Evolutionary conservation across 78 protist genomes (phyloP).

Genomic region (Dictyostelium intermedium): DNA sequence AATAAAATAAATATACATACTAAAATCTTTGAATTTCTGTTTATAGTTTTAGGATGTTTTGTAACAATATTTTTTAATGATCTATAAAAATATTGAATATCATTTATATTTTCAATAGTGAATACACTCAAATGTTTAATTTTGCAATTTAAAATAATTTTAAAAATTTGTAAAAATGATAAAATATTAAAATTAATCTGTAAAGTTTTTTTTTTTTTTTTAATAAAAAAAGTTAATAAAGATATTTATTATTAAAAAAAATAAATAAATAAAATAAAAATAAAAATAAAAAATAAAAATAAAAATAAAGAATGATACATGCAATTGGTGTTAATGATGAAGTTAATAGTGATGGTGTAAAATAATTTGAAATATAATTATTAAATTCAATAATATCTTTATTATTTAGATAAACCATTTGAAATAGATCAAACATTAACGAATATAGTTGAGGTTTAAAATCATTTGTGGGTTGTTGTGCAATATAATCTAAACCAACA

Average conservation of each 20-base stretch:
- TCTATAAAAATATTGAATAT: neutral
- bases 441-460: neutral
- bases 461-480: neutral
- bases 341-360: neutral
- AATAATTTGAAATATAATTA: neutral
- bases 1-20: neutral
- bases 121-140: neutral
- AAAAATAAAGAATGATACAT: neutral
- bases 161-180: conserved; percentile 2
- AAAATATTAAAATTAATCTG: neutral
- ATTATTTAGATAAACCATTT: neutral
- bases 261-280: too few species aligned
- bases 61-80: neutral
- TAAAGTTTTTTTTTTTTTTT: too few species aligned
- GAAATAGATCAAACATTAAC: neutral
- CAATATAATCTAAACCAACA: neutral
- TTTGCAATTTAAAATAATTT: neutral
- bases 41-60: neutral
- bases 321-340: neutral
- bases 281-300: too few species aligned
- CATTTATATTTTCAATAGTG: neutral
- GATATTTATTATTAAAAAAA: neutral
- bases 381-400: neutral
- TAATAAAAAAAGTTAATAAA: neutral
- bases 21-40: neutral